Evolutionary conservation across 768 basidiomycete genomes (phyloP).

Genomic region (Suillus variegatus): DNA sequence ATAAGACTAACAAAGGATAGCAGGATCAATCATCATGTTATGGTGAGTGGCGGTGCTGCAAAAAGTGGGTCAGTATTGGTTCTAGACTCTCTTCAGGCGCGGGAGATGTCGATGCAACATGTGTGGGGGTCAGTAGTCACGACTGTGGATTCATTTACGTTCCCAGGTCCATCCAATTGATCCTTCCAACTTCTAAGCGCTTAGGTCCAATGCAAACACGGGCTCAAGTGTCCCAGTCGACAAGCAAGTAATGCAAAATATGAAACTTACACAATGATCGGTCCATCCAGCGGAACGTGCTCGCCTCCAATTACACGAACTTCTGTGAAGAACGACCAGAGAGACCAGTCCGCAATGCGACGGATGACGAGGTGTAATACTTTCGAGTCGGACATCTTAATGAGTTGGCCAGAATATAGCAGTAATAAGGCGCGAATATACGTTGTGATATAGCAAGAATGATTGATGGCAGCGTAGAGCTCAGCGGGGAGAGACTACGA

Average conservation of each 20-base stretch:
- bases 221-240: neutral
- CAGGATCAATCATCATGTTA: slow-evolving; percentile 95
- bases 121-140: neutral
- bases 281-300: slow-evolving; percentile 84
- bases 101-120: neutral
- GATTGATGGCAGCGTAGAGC: neutral
- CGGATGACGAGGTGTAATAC: slow-evolving; percentile 72
- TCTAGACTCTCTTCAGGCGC: neutral
- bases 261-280: slow-evolving; percentile 84
- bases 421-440: neutral
- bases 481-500: neutral
- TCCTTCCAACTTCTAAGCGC: neutral
- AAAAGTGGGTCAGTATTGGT: slow-evolving; percentile 7
- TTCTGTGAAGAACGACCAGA: slow-evolving; percentile 87
- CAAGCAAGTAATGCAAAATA: neutral
- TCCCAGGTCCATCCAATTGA: neutral
- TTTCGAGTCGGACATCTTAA: slow-evolving; percentile 36
- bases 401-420: neutral
- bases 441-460: neutral
- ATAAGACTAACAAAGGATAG: slow-evolving; percentile 64
- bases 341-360: slow-evolving; percentile 68
- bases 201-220: neutral
- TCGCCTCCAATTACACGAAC: slow-evolving; percentile 85
- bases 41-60: slow-evolving; percentile 82
- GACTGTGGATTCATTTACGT: neutral